Conservation (phyloP, 352 stramenopile genomes). For the Pythium biforme region DNA sequence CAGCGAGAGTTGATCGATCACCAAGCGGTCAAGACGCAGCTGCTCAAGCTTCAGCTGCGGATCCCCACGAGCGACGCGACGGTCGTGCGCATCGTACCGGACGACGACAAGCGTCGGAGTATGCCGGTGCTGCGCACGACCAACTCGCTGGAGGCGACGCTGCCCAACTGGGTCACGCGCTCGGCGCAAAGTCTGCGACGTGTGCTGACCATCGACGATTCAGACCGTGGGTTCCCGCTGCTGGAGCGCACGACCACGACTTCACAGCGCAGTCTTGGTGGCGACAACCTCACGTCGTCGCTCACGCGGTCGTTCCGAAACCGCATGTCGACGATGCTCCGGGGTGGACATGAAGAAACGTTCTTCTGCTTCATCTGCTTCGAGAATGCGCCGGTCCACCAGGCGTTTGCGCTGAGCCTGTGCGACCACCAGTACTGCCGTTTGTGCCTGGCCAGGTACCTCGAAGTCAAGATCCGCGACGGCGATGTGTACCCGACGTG, state of each 20-base stretch:
- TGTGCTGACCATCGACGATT: slow-evolving; percentile 14
- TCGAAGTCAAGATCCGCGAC: slow-evolving; percentile 66
- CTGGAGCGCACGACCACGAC: slow-evolving; percentile 10
- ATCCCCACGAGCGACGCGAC: not conserved
- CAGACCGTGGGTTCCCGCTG: slow-evolving; percentile 4
- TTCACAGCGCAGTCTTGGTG: slow-evolving; percentile 2
- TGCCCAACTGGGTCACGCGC: not conserved
- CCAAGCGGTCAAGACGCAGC: not conserved
- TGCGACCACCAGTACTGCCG: slow-evolving; percentile 72
- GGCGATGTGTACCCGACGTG: slow-evolving; percentile 72
- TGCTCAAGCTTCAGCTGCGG: slow-evolving; percentile 8
- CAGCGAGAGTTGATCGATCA: not conserved
- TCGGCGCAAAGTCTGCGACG: slow-evolving; percentile 8
- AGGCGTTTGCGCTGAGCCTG: slow-evolving; percentile 36
- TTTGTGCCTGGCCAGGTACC: slow-evolving; percentile 48
- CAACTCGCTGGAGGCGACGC: slow-evolving; percentile 3
- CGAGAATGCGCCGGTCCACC: slow-evolving; percentile 46
- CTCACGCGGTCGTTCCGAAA: slow-evolving; percentile 9
- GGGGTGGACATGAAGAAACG: slow-evolving; percentile 41
- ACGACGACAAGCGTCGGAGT: slow-evolving; percentile 10
- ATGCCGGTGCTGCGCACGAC: slow-evolving; percentile 7
- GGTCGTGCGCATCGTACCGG: not conserved
- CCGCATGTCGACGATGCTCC: slow-evolving; percentile 12
- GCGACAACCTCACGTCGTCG: not conserved
- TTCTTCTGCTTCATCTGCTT: slow-evolving; percentile 81